These are phyloP conservation scores for Monilinia fructicola DNA, from an alignment of 2,329 filamentous ascomycete genomes.

Conservation along the genomic window DNA sequence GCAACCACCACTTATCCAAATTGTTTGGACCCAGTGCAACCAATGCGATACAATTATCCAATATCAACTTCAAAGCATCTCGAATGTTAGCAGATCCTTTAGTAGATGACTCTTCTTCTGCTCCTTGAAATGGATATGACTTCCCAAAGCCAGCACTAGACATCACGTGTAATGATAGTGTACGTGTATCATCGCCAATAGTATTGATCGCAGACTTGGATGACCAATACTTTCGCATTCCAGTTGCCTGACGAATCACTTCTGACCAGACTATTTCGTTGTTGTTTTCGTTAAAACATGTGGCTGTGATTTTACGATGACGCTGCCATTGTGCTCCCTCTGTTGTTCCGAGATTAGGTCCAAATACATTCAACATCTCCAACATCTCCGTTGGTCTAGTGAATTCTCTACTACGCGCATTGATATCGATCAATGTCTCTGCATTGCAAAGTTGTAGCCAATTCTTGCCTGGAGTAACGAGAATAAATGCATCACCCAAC, in stretches of 20 bases:
- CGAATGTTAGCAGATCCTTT: not conserved
- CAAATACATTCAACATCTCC: constrained; percentile 18
- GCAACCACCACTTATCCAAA: constrained; percentile 21
- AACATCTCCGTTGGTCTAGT: constrained; percentile 17
- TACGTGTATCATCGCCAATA: constrained; percentile 15
- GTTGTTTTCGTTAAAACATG: constrained; percentile 14
- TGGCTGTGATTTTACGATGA: constrained; percentile 20
- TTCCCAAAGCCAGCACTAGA: constrained; percentile 18
- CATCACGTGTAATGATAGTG: constrained; percentile 19
- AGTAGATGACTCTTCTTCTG: constrained; percentile 1
- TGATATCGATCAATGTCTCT: constrained; percentile 9
- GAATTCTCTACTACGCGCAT: not conserved
- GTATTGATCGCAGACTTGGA: constrained; percentile 6
- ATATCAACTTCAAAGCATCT: constrained; percentile 15
- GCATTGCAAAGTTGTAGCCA: constrained; percentile 20
- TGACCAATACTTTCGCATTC: constrained; percentile 18
- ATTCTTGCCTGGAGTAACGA: constrained; percentile 20
- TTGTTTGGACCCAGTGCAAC: constrained; percentile 15
- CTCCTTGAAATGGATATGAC: constrained; percentile 16
- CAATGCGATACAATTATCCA: constrained; percentile 20
- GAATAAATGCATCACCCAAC: constrained; percentile 19
- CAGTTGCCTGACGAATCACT: constrained; percentile 14
- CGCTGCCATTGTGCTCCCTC: constrained; percentile 21
- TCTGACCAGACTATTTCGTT: constrained; percentile 18
- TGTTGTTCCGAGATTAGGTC: constrained; percentile 15